Base-by-base conservation (phyloP, 495 filamentous ascomycete species). In the Umbilicaria muhlenbergii region DNA sequence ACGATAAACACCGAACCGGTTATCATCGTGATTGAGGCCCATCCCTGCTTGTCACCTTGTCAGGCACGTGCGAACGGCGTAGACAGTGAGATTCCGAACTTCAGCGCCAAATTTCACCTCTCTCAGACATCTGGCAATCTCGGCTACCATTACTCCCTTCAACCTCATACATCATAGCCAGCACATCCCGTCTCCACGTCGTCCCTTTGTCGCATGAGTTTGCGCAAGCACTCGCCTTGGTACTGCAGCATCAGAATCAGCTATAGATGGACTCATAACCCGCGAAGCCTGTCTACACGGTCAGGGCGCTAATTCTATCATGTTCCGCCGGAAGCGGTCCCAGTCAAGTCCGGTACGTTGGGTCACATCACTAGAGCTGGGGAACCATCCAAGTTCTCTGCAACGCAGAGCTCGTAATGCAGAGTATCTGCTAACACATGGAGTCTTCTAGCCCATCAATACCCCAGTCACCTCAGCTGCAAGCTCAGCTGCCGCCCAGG, bases 401-500 rank as follows among this genome's bases (percentile, higher is more conserved):
- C 15, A 13, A 42, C 16, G 34, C 24, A 32, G 17, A 11, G 37
- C 17, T 11, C 24, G 15, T 32, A 21, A 33, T 15, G 11, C 15
- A 11, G 39, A 24, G 13, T 44, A 36, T 36, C 32, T 19, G 21
- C 18, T 17, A 11, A 41, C 6, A 10, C n/a, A 34, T 24, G 37
- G 32, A 51, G 36, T 38, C 28, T 16, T 42, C 39, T 37, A 55
- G 54, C 50, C 53, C 36, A 40, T 52, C 24, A 54, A 42, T 34
- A 61, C 71, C 32, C 72, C 74, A 34, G 75, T 80, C 32, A 76
- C 78, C 53, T 73, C 83, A 38, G 76, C 79, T 46, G 81, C 81
- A 28, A 68, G 84, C 24, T 73, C 77, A 32, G 86, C 86, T 44
- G 87, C 87, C 41, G 74, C 72, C 50, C 75, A 81, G 64, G 87